Conservation (phyloP, 345 rosid genomes). For the Gossypium raimondii region DNA sequence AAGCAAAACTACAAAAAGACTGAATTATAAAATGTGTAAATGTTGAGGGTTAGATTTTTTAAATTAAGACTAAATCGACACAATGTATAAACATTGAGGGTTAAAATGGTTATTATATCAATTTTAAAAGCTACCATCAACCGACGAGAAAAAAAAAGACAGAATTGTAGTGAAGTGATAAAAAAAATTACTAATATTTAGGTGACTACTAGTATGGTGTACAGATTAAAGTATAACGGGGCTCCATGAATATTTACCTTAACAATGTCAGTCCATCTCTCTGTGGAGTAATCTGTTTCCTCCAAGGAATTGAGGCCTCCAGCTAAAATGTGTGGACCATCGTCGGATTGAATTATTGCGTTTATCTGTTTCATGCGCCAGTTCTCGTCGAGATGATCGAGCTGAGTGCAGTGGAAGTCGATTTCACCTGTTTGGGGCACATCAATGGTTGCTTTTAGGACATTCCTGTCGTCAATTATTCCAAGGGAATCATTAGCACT, state of each 20-base stretch:
- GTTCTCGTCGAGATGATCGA: constrained; percentile 82
- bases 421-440: constrained; percentile 76
- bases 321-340: constrained; percentile 65
- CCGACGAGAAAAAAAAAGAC: too few relatives aligned
- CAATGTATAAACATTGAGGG: too few relatives aligned
- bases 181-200: too few relatives aligned
- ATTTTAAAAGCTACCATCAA: too few relatives aligned
- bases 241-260: constrained; percentile 36
- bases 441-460: constrained; percentile 73
- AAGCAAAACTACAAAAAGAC: too few relatives aligned
- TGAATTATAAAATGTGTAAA: too few relatives aligned
- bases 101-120: too few relatives aligned
- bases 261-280: constrained; percentile 86
- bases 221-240: too few relatives aligned
- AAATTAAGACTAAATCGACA: too few relatives aligned
- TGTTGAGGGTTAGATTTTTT: too few relatives aligned
- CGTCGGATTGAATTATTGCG: constrained; percentile 55
- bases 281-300: constrained; percentile 68
- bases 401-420: constrained; percentile 78
- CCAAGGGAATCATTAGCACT: neutral
- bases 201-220: too few relatives aligned
- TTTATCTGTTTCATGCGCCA: constrained; percentile 95
- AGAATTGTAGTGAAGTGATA: too few relatives aligned
- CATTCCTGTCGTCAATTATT: constrained; percentile 42
- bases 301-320: constrained; percentile 87